Evolutionary conservation across 2,329 filamentous ascomycete genomes (phyloP).

Genomic region (Aureobasidium sp.): DNA sequence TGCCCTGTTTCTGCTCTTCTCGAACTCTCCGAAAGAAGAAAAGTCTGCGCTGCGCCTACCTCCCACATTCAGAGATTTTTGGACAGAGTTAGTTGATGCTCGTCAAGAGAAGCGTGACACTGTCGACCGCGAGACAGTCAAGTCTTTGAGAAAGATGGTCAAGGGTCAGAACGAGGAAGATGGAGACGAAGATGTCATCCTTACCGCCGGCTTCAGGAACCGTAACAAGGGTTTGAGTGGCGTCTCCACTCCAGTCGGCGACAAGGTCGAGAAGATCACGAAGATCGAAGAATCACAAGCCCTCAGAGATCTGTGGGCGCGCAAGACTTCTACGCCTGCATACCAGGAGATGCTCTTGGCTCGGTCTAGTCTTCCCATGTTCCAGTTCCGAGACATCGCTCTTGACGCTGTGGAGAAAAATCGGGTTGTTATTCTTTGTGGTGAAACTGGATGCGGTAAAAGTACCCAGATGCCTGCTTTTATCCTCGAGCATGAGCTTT

Average conservation of each 20-base stretch:
- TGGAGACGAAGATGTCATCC: slow-evolving; percentile 49
- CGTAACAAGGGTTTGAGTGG: slow-evolving; percentile 27
- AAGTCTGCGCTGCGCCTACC: slow-evolving; percentile 75
- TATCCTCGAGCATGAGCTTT: slow-evolving; percentile 80
- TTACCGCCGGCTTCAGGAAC: slow-evolving; percentile 64
- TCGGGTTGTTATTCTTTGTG: slow-evolving; percentile 87
- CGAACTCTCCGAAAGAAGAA: slow-evolving; percentile 71
- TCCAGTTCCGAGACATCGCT: slow-evolving; percentile 71
- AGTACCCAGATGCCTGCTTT: slow-evolving; percentile 96
- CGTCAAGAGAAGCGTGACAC: slow-evolving; percentile 64
- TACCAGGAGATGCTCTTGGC: slow-evolving; percentile 74
- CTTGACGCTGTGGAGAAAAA: slow-evolving; percentile 67
- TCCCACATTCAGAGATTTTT: slow-evolving; percentile 74
- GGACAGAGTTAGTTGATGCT: slow-evolving; percentile 64
- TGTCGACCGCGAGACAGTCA: slow-evolving; percentile 60
- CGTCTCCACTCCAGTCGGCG: slow-evolving; percentile 22
- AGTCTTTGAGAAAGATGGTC: slow-evolving; percentile 61
- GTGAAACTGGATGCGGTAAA: slow-evolving; percentile 95
- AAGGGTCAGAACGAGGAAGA: slow-evolving; percentile 54
- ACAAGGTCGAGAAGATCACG: slow-evolving; percentile 2
- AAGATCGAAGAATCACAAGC: slow-evolving; percentile 13
- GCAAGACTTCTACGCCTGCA: slow-evolving; percentile 40
- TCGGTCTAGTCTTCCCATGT: slow-evolving; percentile 81
- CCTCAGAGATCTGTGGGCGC: slow-evolving; percentile 42
- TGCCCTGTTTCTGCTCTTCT: slow-evolving; percentile 74